Conservation (phyloP, 805 yeast species). For the Wickerhamiella shivajii region DNA sequence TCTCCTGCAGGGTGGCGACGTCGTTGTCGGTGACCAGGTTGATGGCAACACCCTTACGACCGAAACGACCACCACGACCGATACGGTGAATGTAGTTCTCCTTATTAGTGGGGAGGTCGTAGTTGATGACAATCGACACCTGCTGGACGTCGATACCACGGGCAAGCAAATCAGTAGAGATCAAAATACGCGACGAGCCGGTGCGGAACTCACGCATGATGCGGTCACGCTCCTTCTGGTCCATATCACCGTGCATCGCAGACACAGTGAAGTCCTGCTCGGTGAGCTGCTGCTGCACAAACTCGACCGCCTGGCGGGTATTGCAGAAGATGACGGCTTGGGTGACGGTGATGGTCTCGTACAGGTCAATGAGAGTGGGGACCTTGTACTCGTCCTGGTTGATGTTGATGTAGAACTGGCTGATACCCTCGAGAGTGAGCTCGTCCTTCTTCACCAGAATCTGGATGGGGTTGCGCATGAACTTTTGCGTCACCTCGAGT, state of each 20-base stretch:
- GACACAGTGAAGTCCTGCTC: conserved; percentile 80
- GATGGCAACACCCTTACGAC: conserved; percentile 96
- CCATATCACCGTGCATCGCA: conserved; percentile 93
- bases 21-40: conserved; percentile 82
- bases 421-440: conserved; percentile 87
- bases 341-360: conserved; percentile 88
- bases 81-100: conserved; percentile 95
- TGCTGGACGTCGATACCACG: conserved; percentile 98
- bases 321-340: conserved; percentile 98
- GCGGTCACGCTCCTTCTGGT: conserved; percentile 83
- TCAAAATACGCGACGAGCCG: conserved; percentile 84
- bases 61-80: conserved; percentile 97
- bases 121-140: conserved; percentile 86
- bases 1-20: conserved; percentile 57
- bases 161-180: conserved; percentile 91
- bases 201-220: conserved; percentile 93
- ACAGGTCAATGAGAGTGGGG: conserved; percentile 85
- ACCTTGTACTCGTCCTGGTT: conserved; percentile 91
- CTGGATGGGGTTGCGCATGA: conserved; percentile 89
- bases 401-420: conserved; percentile 80
- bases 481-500: conserved; percentile 76
- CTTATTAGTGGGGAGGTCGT: conserved; percentile 78
- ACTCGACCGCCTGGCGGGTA: conserved; percentile 88
- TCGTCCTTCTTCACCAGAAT: conserved; percentile 93
- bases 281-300: conserved; percentile 59